A percentile compares a stretch with the other conserved stretches of the same genome.
These are phyloP conservation scores for Pseudocercospora eumusae DNA, from an alignment of 2,329 filamentous ascomycete species.

Conservation along the genomic window DNA sequence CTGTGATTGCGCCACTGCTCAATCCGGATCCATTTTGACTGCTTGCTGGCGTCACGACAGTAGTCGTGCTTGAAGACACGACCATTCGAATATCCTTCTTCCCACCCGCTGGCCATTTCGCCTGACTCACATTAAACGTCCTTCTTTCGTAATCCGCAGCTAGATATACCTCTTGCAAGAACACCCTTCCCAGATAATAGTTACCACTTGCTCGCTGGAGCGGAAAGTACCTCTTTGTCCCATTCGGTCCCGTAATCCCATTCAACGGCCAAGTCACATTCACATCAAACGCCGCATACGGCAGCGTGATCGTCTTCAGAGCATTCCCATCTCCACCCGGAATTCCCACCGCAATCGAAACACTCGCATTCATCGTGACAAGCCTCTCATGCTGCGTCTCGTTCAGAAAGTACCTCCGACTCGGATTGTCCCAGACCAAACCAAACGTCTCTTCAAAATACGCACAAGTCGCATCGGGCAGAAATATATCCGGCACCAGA, in stretches of 20 bases:
- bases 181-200: slow-evolving; percentile 13
- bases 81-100: slow-evolving; percentile 2
- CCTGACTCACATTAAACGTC: slow-evolving; percentile 1
- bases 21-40: background rate
- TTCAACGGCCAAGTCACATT: slow-evolving; percentile 4
- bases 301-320: slow-evolving; percentile 10
- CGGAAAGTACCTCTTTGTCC: slow-evolving; percentile 9
- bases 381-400: slow-evolving; percentile 8
- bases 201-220: background rate
- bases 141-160: slow-evolving; percentile 11
- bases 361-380: background rate
- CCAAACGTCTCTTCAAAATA: slow-evolving; percentile 9
- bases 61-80: background rate
- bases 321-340: slow-evolving; percentile 3
- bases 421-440: slow-evolving; percentile 3
- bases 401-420: slow-evolving; percentile 12
- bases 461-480: slow-evolving; percentile 6
- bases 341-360: slow-evolving; percentile 2
- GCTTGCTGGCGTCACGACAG: background rate
- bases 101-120: slow-evolving; percentile 3
- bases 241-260: slow-evolving; percentile 3
- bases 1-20: background rate
- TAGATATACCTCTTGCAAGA: slow-evolving; percentile 14
- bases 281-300: slow-evolving; percentile 13
- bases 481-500: slow-evolving; percentile 10